phyloP scores from a whole-genome alignment of 441 rosid genomes.

The Biscutella laevigata region DNA sequence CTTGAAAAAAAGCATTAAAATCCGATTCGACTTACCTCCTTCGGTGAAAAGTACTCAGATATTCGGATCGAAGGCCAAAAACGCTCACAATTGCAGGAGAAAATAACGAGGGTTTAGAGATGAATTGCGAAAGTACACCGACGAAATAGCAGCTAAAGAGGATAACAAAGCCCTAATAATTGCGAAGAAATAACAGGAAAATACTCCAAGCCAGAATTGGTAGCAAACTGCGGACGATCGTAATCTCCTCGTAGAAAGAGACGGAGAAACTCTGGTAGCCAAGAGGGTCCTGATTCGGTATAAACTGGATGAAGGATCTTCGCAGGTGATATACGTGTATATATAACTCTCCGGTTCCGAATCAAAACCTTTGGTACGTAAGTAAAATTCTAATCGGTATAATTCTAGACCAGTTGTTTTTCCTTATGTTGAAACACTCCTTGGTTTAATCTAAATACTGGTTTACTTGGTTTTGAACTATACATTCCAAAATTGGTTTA shows the following conservation, averaged over 20 bases:
- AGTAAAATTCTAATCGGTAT: neutral
- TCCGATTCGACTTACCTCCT: slow-evolving; percentile 6
- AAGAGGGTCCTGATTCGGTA: too few relatives aligned
- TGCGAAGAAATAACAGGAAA: neutral
- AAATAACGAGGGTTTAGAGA: slow-evolving; percentile 8
- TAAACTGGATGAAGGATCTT: too few relatives aligned
- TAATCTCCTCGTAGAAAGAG: slow-evolving; percentile 6
- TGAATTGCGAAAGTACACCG: neutral
- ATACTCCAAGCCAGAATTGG: neutral
- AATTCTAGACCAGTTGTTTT: neutral
- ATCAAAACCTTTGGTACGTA: neutral
- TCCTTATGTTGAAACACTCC: neutral
- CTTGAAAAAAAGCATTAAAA: neutral
- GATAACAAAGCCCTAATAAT: neutral
- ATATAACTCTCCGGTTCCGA: slow-evolving; percentile 14
- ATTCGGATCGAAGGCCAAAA: neutral
- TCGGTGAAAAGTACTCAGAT: neutral
- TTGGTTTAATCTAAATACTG: neutral
- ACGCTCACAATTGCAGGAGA: neutral
- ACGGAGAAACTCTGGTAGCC: neutral
- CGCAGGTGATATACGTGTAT: neutral
- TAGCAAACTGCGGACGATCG: neutral
- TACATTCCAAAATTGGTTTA: neutral
- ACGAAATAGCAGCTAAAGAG: neutral
- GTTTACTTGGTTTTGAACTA: neutral